Evolutionary conservation across 2,329 filamentous ascomycete genomes (phyloP), one percentile per base, ranked within the genome.

Genomic region (Colletotrichum sp.): DNA sequence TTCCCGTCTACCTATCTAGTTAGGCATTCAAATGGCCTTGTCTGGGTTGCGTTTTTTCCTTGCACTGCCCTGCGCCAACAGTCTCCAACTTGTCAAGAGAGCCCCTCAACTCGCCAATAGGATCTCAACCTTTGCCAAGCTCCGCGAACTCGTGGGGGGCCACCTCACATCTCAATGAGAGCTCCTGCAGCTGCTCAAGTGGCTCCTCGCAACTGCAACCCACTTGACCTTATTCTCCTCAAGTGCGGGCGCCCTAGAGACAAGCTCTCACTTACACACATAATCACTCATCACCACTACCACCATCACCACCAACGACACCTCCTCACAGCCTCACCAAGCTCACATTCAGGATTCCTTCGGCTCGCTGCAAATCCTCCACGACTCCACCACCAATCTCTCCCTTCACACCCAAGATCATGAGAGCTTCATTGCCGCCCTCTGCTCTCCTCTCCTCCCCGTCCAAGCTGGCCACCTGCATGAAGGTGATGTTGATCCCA

Each of bases 401-500:
- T 4, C 91, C 90, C 80, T 94, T 92, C 12, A 96, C 92, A 1
- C 95, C 94, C 67, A 96, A 79, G 79, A 96, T 96, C 95, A 96
- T 96, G 79, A 96, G 84, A 12, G 95, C 95, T 85, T 96, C 95
- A 59, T 92, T 91, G 65, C 83, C 86, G 32, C 83, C 85, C 32
- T 81, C 79, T 62, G 78, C 72, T 66, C 78, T 68, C 78, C 60
- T 74, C 69, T 72, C 62, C 77, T 83, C 83, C 52, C 85, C 83
- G 72, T 89, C 88, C 77, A 94, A 82, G 18, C 88, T 87, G 5
- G 90, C 90, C 3, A 96, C 95, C 81, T 91, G 93, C 95, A 96
- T 97, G 82, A 93, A 96, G 62, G 90, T 90, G 82, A 96, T 95
- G 81, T 97, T 97, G 68, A 97, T 92, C 0, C 91, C 92, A 49